These are phyloP conservation scores for Hypomontagnella submonticulosa DNA, from an alignment of 495 filamentous ascomycete genomes.

Conservation along the genomic window DNA sequence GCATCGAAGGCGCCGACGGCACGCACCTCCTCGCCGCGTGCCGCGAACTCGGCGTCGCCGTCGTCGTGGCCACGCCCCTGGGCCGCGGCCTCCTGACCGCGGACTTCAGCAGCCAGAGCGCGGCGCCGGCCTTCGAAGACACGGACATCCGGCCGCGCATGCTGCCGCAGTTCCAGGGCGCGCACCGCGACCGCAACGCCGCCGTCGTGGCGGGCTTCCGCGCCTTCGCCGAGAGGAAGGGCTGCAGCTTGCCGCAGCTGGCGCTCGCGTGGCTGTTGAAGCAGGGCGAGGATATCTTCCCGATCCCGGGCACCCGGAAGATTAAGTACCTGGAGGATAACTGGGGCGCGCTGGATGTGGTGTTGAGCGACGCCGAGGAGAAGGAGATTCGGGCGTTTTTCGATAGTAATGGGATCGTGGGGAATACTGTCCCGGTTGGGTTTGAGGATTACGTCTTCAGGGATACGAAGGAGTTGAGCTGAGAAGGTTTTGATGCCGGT, in stretches of 20 bases:
- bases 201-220: conserved; percentile 54
- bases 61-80: conserved; percentile 61
- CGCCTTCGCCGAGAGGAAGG: conserved; percentile 60
- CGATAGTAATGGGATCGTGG: conserved; percentile 53
- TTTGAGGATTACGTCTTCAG: conserved; percentile 14
- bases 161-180: conserved; percentile 61
- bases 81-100: conserved; percentile 58
- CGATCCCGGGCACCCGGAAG: conserved; percentile 69
- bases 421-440: conserved; percentile 28
- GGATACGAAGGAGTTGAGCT: conserved; percentile 34
- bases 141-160: conserved; percentile 44
- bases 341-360: conserved; percentile 56
- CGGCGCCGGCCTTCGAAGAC: conserved; percentile 43
- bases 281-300: conserved; percentile 65
- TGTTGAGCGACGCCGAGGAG: conserved; percentile 62
- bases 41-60: conserved; percentile 69
- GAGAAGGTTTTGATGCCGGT: too few species aligned
- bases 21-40: conserved; percentile 63
- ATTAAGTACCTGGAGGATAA: conserved; percentile 69
- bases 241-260: conserved; percentile 57
- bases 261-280: conserved; percentile 64
- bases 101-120: conserved; percentile 15
- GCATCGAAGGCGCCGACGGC: conserved; percentile 61
- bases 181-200: conserved; percentile 62
- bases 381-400: conserved; percentile 57